Evolutionary conservation across 129 eudicot species (phyloP).

Genomic region (Silybum marianum): DNA sequence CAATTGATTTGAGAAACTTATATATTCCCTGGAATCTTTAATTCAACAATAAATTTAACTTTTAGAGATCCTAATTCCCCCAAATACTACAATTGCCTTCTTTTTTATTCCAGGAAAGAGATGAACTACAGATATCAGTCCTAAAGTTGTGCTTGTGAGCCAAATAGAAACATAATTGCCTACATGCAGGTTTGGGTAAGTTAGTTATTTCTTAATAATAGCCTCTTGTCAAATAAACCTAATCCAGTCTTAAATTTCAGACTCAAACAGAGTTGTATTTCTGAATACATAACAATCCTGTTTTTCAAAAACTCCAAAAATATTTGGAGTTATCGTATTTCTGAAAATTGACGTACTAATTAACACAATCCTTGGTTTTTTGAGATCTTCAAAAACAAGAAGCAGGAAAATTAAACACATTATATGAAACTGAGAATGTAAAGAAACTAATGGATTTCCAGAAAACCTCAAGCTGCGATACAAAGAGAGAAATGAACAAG

Average conservation of each 20-base stretch:
- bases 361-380: background rate
- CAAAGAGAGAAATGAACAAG: background rate
- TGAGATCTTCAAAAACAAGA: background rate
- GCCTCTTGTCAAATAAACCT: too few relatives aligned
- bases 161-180: too few relatives aligned
- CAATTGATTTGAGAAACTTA: background rate
- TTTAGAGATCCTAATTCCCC: background rate
- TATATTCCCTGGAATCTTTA: background rate
- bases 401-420: slow-evolving; percentile 10
- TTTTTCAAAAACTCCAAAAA: background rate
- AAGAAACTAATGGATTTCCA: background rate
- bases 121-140: too few relatives aligned
- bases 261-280: too few relatives aligned
- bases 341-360: background rate
- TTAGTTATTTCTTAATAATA: too few relatives aligned
- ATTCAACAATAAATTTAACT: background rate
- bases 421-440: background rate
- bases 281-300: background rate
- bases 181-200: too few relatives aligned
- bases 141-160: too few relatives aligned
- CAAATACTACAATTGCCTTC: background rate
- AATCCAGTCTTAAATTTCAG: too few relatives aligned
- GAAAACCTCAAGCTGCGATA: background rate
- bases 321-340: background rate
- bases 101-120: too few relatives aligned